Evolutionary conservation across 306 rosid genomes (phyloP).

Genomic region (Castanea sativa): DNA sequence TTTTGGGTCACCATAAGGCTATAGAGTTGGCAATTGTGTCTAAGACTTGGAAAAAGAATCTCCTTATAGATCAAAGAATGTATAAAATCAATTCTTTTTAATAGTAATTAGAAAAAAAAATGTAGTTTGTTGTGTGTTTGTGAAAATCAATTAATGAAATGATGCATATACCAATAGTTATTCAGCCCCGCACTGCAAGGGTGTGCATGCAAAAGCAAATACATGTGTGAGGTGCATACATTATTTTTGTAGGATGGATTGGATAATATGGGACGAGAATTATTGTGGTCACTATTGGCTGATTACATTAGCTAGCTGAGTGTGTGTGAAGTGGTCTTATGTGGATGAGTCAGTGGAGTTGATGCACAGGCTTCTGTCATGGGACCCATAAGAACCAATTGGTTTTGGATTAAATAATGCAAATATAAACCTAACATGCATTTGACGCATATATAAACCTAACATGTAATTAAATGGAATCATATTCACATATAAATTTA

Average conservation of each 20-base stretch:
- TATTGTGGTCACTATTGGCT: background rate
- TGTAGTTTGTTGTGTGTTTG: background rate
- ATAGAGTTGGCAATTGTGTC: background rate
- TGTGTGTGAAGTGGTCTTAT: background rate
- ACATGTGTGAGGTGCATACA: background rate
- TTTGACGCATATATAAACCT: constrained; percentile 11
- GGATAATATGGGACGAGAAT: background rate
- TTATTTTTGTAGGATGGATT: background rate
- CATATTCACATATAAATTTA: background rate
- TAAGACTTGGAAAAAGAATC: background rate
- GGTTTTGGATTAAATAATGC: background rate
- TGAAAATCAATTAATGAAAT: background rate
- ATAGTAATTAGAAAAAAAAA: background rate
- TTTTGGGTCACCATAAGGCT: background rate
- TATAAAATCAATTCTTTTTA: background rate
- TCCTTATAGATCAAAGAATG: background rate
- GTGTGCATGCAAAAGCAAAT: background rate
- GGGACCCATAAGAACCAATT: background rate
- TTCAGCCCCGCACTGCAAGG: background rate
- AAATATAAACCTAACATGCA: background rate
- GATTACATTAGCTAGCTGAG: background rate
- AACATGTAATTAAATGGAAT: background rate
- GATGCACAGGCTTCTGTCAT: background rate
- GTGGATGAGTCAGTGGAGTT: background rate
- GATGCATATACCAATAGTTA: background rate